Evolutionary conservation across 768 basidiomycete species (phyloP).

Genomic region (Tephrocybe sp.): DNA sequence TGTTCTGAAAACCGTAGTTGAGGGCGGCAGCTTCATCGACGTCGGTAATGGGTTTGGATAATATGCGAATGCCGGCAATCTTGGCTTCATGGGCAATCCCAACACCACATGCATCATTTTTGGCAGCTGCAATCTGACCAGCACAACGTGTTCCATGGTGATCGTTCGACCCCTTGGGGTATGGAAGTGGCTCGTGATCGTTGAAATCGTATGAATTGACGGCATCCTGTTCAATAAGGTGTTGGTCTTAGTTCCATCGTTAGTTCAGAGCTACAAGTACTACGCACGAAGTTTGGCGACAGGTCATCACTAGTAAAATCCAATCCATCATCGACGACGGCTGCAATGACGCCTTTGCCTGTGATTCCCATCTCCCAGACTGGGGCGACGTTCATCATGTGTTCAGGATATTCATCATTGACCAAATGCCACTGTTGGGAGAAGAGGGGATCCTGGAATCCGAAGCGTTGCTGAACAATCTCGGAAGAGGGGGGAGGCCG

Average conservation of each 20-base stretch:
- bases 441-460: slow-evolving; percentile 82
- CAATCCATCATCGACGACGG: slow-evolving; percentile 92
- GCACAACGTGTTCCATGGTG: slow-evolving; percentile 98
- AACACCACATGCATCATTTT: slow-evolving; percentile 91
- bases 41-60: slow-evolving; percentile 91
- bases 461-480: slow-evolving; percentile 55
- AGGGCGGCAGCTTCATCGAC: slow-evolving; percentile 93
- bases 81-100: slow-evolving; percentile 91
- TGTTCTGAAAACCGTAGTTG: slow-evolving; percentile 90
- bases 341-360: slow-evolving; percentile 81
- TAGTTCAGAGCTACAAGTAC: background rate
- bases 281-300: slow-evolving; percentile 85
- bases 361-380: slow-evolving; percentile 91
- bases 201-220: slow-evolving; percentile 94
- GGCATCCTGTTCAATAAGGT: slow-evolving; percentile 56
- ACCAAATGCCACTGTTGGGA: slow-evolving; percentile 91
- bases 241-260: background rate
- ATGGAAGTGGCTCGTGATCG: slow-evolving; percentile 83
- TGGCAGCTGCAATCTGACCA: slow-evolving; percentile 90
- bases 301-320: slow-evolving; percentile 89
- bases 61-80: slow-evolving; percentile 93
- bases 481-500: slow-evolving; percentile 38
- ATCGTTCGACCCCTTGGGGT: slow-evolving; percentile 82
- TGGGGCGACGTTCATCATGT: slow-evolving; percentile 89
- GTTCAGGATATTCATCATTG: slow-evolving; percentile 78